Evolutionary conservation across 768 basidiomycete species (phyloP).

Genomic region (Coprinellus micaceus): DNA sequence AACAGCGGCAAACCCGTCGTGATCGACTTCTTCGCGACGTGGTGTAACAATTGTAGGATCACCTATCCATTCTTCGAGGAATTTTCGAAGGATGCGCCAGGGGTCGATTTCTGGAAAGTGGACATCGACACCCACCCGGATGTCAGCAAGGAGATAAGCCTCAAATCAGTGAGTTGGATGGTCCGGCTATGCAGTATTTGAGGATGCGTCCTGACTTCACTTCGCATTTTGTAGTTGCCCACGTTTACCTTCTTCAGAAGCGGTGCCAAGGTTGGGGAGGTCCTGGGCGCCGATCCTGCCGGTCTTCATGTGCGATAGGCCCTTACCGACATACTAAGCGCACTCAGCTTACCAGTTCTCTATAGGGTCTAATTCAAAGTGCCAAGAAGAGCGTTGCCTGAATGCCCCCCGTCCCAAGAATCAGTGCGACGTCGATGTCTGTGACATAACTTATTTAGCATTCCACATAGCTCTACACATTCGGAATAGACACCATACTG

Average conservation of each 20-base stretch:
- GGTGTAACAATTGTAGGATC: slow-evolving; percentile 69
- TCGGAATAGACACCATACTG: no score
- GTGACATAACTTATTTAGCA: no score
- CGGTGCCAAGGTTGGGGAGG: slow-evolving; percentile 29
- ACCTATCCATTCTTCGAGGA: slow-evolving; percentile 69
- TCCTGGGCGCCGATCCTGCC: slow-evolving; percentile 48
- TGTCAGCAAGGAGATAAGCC: slow-evolving; percentile 54
- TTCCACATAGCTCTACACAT: no score
- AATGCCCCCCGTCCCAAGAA: no score
- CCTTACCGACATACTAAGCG: no score
- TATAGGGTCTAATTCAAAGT: no score
- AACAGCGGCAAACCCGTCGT: slow-evolving; percentile 43
- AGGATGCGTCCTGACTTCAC: background rate
- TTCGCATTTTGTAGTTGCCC: slow-evolving; percentile 36
- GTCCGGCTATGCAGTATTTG: background rate
- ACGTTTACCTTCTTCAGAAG: slow-evolving; percentile 37
- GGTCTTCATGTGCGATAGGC: slow-evolving; percentile 36
- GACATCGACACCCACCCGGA: slow-evolving; percentile 59
- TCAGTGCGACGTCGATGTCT: no score
- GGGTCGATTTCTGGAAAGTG: slow-evolving; percentile 66
- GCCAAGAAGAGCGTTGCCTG: no score
- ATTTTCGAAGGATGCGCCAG: slow-evolving; percentile 33
- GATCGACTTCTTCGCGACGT: slow-evolving; percentile 75
- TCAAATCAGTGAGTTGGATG: slow-evolving; percentile 51
- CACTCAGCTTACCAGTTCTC: no score